These are phyloP conservation scores for Clonostachys byssicola DNA, from an alignment of 2,329 filamentous ascomycete species.

Conservation along the genomic window DNA sequence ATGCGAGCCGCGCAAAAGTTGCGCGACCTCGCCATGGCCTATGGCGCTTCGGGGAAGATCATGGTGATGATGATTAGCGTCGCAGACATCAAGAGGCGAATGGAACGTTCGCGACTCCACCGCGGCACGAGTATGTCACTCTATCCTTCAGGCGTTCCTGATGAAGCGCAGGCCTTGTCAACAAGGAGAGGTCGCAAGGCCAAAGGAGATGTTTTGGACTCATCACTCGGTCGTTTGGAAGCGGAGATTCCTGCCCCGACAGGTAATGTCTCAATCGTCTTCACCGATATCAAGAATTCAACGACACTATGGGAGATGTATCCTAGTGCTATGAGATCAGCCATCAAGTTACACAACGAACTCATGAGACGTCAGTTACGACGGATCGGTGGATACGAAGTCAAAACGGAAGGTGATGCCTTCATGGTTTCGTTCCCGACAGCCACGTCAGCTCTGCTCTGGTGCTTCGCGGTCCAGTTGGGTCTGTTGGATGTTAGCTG, in stretches of 20 bases:
- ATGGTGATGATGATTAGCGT: conserved; percentile 99
- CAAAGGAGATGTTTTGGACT: conserved; percentile 71
- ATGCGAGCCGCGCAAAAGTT: conserved; percentile 96
- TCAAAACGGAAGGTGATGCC: conserved; percentile 98
- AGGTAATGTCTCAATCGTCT: conserved; percentile 88
- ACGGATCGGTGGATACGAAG: conserved; percentile 93
- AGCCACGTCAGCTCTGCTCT: conserved; percentile 87
- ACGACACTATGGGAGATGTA: conserved; percentile 95
- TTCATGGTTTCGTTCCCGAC: conserved; percentile 99
- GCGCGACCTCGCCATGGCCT: conserved; percentile 90
- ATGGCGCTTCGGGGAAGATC: conserved; percentile 89
- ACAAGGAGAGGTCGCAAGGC: conserved; percentile 46
- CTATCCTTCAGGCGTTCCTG: conserved; percentile 69
- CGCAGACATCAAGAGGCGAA: conserved; percentile 79
- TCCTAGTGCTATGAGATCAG: conserved; percentile 90
- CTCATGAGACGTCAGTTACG: conserved; percentile 91
- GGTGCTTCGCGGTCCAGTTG: conserved; percentile 93
- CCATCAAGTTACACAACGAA: conserved; percentile 96
- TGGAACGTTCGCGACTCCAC: conserved; percentile 67
- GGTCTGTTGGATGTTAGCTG: conserved; percentile 84
- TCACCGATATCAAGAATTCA: conserved; percentile 99
- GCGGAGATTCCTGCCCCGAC: conserved; percentile 88
- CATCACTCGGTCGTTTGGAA: conserved; percentile 79
- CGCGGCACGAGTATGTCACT: conserved; percentile 83
- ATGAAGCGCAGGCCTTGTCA: conserved; percentile 56